Conservation (phyloP, 305 asterid genomes). For the Solanum chacoense region DNA sequence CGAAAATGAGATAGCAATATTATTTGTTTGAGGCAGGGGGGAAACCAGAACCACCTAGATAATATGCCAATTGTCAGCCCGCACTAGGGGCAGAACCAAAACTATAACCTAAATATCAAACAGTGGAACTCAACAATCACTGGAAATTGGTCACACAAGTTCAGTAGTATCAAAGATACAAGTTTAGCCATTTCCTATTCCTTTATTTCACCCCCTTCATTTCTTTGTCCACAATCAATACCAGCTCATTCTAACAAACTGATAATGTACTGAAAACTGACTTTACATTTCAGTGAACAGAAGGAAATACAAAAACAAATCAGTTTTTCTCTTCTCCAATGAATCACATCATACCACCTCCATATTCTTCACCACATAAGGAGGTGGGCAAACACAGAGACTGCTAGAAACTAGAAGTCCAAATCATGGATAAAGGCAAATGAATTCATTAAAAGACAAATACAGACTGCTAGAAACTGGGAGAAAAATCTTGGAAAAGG, state of each 20-base stretch:
- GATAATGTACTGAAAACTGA: background rate
- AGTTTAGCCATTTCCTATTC: background rate
- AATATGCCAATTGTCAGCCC: background rate
- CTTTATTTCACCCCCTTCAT: background rate
- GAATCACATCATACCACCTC: background rate
- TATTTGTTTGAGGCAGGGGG: background rate
- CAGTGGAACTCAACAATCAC: background rate
- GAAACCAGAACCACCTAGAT: background rate
- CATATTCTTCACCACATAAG: background rate
- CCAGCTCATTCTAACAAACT: background rate
- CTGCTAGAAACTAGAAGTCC: background rate
- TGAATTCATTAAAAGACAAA: background rate
- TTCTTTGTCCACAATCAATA: background rate
- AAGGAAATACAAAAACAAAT: background rate
- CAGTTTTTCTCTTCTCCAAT: background rate
- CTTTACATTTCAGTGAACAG: background rate
- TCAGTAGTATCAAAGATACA: background rate
- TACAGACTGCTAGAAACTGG: background rate
- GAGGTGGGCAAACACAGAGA: background rate
- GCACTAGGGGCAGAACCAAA: background rate
- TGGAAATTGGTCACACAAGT: background rate
- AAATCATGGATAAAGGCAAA: background rate
- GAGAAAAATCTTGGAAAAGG: background rate
- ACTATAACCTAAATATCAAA: background rate
- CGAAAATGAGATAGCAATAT: slow-evolving; percentile 9